Conservation (phyloP, 2,329 filamentous ascomycete genomes). For the Paramyrothecium roridum region DNA sequence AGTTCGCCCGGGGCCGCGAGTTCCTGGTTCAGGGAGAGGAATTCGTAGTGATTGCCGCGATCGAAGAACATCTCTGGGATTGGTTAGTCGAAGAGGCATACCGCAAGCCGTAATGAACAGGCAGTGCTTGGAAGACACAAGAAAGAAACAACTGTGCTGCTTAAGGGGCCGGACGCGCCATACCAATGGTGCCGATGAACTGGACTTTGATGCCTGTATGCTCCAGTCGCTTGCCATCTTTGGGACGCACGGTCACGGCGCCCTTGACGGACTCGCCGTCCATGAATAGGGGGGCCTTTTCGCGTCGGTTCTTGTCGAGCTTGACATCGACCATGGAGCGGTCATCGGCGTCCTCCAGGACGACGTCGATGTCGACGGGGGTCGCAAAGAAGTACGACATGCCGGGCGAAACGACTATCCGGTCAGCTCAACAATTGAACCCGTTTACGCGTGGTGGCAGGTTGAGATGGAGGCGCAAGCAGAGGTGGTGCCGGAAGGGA, state of each 20-base stretch:
- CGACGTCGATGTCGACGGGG: slow-evolving; percentile 97
- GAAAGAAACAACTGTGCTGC: neutral
- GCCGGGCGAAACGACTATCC: slow-evolving; percentile 16
- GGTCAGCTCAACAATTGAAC: neutral
- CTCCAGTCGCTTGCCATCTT: slow-evolving; percentile 96
- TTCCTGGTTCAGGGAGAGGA: slow-evolving; percentile 94
- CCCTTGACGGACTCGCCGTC: slow-evolving; percentile 98
- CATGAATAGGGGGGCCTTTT: slow-evolving; percentile 95
- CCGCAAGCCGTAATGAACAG: neutral
- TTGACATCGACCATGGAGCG: slow-evolving; percentile 95
- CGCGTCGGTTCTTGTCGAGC: slow-evolving; percentile 95
- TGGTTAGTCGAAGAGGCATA: slow-evolving; percentile 3
- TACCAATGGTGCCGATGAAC: slow-evolving; percentile 97
- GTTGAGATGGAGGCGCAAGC: slow-evolving; percentile 1
- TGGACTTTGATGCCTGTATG: slow-evolving; percentile 99
- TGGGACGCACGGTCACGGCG: slow-evolving; percentile 88
- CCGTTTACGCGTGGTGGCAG: neutral
- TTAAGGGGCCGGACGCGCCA: slow-evolving; percentile 13
- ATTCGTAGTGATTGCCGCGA: slow-evolving; percentile 98
- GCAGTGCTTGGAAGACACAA: neutral
- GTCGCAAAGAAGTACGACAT: slow-evolving; percentile 99
- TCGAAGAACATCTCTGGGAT: slow-evolving; percentile 97
- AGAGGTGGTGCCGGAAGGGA: slow-evolving; percentile 14
- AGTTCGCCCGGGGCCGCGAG: slow-evolving; percentile 95
- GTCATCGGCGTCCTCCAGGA: slow-evolving; percentile 92